Evolutionary conservation across 441 rosid genomes (phyloP), one percentile per base, ranked within the genome.

Genomic region (Arabidopsis hybrid): DNA sequence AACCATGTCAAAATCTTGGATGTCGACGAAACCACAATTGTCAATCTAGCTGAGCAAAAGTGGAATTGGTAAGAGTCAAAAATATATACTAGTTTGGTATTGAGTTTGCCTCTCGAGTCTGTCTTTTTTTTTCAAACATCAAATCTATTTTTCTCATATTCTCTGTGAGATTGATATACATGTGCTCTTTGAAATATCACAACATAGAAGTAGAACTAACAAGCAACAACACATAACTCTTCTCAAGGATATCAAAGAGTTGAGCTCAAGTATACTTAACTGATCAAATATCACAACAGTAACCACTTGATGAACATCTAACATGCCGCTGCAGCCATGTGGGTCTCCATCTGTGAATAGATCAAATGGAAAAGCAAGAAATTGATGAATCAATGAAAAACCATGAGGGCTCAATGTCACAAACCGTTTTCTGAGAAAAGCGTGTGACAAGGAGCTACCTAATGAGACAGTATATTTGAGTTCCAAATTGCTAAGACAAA

Each of bases 311-410:
- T 32, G 35, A 53, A 31, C 40, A 45, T 21, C 52, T 63, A 69
- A 57, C 73, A 79, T 58, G 75, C 67, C 8, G 82, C 65, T 70
- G 78, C 75, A 60, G 78, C 72, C 38, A 78, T 73, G 73, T 82
- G 74, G 84, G 79, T 85, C 75, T 84, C 86, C 65, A 66, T 75
- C 95, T 89, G 86, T 81, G 74, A 35, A 67, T 73, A 75, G 17
- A 74, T 53, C 36, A 74, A 13, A 18, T 1, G 46, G 60, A 75
- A 80, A 13, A 39, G 14, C 6, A 38, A 8, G 7, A 53, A 52
- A 52, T 9, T 36, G 17, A 58, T 51, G 51, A 59, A 52, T 38
- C 51, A 65, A 59, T 49, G 29, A 71, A 71, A n/a, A 65, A 65
- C 36, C 58, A 65, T 35, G 51, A 42, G 66, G 49, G 35, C 49